These are phyloP conservation scores for Elsinoe australis DNA, from an alignment of 2,329 filamentous ascomycete species.

Conservation along the genomic window DNA sequence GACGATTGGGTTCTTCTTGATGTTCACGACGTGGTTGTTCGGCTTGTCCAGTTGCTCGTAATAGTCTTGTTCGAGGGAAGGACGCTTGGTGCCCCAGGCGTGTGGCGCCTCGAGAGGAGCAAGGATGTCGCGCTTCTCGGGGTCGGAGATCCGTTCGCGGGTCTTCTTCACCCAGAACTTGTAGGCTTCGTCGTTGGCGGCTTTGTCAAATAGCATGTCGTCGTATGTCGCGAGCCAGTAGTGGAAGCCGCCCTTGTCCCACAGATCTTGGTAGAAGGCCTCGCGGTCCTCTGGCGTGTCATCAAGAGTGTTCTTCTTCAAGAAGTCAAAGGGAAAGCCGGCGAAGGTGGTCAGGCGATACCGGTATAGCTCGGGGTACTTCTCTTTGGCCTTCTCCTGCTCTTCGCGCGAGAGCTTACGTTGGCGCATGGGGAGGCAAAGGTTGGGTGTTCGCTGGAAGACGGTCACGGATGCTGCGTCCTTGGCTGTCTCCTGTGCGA, in stretches of 20 bases:
- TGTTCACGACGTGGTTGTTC: conserved; percentile 38
- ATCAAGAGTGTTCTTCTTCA: conserved; percentile 47
- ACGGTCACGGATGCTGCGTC: conserved; percentile 42
- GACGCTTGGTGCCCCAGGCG: conserved; percentile 42
- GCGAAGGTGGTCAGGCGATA: conserved; percentile 48
- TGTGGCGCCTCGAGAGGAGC: conserved; percentile 40
- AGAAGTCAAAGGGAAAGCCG: conserved; percentile 53
- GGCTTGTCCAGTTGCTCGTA: conserved; percentile 40
- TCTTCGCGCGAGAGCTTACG: conserved; percentile 43
- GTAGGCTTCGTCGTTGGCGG: conserved; percentile 40
- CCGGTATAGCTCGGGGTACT: conserved; percentile 44
- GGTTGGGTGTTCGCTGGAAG: conserved; percentile 60
- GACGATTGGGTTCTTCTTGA: conserved; percentile 37
- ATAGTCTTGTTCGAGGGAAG: conserved; percentile 41
- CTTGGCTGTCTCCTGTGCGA: conserved; percentile 29
- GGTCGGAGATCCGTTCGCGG: conserved; percentile 36
- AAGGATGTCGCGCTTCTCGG: conserved; percentile 40
- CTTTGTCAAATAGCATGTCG: conserved; percentile 35
- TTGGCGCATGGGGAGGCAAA: conserved; percentile 55
- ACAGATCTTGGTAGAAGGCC: conserved; percentile 37
- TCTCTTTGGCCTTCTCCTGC: conserved; percentile 40
- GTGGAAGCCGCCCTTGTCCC: conserved; percentile 33
- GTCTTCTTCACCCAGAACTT: conserved; percentile 42
- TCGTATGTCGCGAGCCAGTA: conserved; percentile 39
- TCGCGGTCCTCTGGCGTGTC: conserved; percentile 38